These are phyloP conservation scores for Imleria badia DNA, from an alignment of 768 basidiomycete species.

Conservation along the genomic window DNA sequence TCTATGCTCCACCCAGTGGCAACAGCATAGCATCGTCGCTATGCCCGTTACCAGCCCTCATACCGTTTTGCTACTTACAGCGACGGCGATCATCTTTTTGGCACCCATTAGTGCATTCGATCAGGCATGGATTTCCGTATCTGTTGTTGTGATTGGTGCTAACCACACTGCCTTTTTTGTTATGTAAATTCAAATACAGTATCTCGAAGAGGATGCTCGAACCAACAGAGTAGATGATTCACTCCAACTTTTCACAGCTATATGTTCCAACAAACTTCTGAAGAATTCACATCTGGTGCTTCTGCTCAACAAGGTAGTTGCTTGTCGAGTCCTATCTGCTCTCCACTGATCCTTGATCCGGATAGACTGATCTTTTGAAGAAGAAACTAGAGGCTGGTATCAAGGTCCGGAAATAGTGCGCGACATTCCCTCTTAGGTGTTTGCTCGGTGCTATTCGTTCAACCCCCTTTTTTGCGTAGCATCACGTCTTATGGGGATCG, in stretches of 20 bases:
- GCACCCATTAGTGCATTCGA: slow-evolving; percentile 87
- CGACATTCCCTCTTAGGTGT: slow-evolving; percentile 16
- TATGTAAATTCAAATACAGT: slow-evolving; percentile 48
- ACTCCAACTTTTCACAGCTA: slow-evolving; percentile 69
- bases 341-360: slow-evolving; percentile 7
- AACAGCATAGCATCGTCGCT: slow-evolving; percentile 18
- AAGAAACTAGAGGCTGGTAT: slow-evolving; percentile 68
- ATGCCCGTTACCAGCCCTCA: slow-evolving; percentile 11
- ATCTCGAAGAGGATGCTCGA: slow-evolving; percentile 77
- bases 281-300: slow-evolving; percentile 71
- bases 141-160: not conserved
- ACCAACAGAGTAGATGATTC: slow-evolving; percentile 84
- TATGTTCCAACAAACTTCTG: slow-evolving; percentile 75
- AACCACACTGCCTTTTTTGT: slow-evolving; percentile 10
- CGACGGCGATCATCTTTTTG: slow-evolving; percentile 82
- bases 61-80: slow-evolving; percentile 35
- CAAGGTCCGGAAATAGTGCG: slow-evolving; percentile 76
- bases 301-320: slow-evolving; percentile 71
- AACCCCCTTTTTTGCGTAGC: slow-evolving; percentile 34
- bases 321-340: slow-evolving; percentile 3
- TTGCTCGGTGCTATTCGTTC: not conserved
- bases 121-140: slow-evolving; percentile 50
- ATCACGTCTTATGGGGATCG: slow-evolving; percentile 78
- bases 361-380: slow-evolving; percentile 68
- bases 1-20: slow-evolving; percentile 12